Evolutionary conservation across 208 protist species (phyloP).

Genomic region (Lotmaria passim): DNA sequence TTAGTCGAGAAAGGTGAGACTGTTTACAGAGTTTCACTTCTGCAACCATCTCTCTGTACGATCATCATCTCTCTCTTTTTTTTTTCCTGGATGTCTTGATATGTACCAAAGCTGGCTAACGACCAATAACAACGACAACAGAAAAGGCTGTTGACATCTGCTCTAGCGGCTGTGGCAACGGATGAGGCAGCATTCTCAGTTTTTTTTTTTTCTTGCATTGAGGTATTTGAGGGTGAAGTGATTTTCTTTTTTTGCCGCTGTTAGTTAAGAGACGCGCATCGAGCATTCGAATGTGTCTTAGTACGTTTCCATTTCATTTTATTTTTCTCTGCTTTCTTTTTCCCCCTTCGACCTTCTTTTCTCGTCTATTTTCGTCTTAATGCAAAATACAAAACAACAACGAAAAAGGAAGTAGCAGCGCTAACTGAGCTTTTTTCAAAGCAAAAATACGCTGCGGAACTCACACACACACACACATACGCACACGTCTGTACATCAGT

Average conservation of each 20-base stretch:
- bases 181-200: no score
- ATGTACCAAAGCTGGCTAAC: neutral
- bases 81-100: neutral
- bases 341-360: neutral
- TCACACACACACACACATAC: neutral
- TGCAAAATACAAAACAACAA: neutral
- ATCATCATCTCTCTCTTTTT: neutral
- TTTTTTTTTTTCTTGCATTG: no score
- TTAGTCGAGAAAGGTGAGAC: neutral
- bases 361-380: neutral
- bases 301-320: no score
- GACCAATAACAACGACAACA: neutral
- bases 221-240: no score
- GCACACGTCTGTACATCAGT: neutral
- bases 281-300: no score
- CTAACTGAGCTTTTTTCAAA: constrained; percentile 5
- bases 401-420: neutral
- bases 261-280: no score
- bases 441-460: neutral
- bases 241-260: no score
- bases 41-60: no score
- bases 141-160: no score
- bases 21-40: no score
- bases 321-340: neutral
- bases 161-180: no score